A percentile compares a stretch with the other conserved stretches of the same genome.
Conservation (phyloP, 768 basidiomycete genomes). For the Sarcodon sp. region DNA sequence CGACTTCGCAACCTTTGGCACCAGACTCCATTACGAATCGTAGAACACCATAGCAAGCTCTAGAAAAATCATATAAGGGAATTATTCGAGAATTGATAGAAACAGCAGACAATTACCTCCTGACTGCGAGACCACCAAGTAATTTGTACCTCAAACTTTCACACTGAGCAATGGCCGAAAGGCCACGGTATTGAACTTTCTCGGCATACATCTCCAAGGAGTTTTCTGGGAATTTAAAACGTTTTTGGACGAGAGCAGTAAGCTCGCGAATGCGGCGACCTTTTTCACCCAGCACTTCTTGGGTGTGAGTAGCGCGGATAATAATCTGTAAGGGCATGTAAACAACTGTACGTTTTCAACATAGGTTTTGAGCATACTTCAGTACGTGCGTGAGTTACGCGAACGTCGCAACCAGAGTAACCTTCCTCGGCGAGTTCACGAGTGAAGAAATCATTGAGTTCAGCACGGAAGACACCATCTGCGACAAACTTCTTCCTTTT, state of each 20-base stretch:
- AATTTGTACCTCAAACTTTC: slow-evolving; percentile 98
- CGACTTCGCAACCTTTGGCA: slow-evolving; percentile 99
- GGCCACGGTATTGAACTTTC: slow-evolving; percentile 96
- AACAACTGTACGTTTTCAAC: not conserved
- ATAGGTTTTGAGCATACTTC: slow-evolving; percentile 39
- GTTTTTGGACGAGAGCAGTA: slow-evolving; percentile 95
- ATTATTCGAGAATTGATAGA: not conserved
- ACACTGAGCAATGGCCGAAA: slow-evolving; percentile 97
- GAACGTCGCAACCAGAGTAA: slow-evolving; percentile 99
- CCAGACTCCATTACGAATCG: slow-evolving; percentile 99
- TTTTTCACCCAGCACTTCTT: slow-evolving; percentile 98
- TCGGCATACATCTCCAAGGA: slow-evolving; percentile 98
- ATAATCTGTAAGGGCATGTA: slow-evolving; percentile 55
- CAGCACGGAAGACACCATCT: slow-evolving; percentile 98
- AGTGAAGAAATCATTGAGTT: slow-evolving; percentile 98
- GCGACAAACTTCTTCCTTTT: slow-evolving; percentile 99
- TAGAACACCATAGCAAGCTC: slow-evolving; percentile 99
- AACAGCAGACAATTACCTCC: slow-evolving; percentile 52
- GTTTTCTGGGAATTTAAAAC: slow-evolving; percentile 99
- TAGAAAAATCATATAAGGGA: slow-evolving; percentile 13
- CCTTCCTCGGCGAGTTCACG: slow-evolving; percentile 98
- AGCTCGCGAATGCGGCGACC: slow-evolving; percentile 98
- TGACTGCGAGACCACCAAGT: slow-evolving; percentile 97
- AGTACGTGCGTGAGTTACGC: slow-evolving; percentile 97
- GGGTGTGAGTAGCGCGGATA: slow-evolving; percentile 98